Evolutionary conservation across 345 rosid species (phyloP).

Genomic region (Crucihimalaya himalaica): DNA sequence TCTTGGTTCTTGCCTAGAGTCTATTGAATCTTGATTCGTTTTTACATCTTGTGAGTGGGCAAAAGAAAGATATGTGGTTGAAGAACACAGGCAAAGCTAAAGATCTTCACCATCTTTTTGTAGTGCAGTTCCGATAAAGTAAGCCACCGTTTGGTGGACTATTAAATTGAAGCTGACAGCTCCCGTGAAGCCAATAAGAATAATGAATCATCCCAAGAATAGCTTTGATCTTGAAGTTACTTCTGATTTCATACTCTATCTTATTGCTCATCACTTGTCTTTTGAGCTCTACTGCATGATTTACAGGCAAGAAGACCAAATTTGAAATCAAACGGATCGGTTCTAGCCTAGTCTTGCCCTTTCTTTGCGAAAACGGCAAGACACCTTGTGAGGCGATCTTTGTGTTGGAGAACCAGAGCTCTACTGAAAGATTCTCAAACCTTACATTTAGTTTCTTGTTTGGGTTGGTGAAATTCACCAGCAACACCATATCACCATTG

Average conservation of each 20-base stretch:
- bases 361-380: slow-evolving; percentile 67
- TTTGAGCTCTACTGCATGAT: slow-evolving; percentile 57
- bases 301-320: slow-evolving; percentile 73
- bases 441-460: slow-evolving; percentile 64
- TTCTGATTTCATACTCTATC: slow-evolving; percentile 62
- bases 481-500: slow-evolving; percentile 71
- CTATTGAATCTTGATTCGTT: slow-evolving; percentile 25
- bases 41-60: slow-evolving; percentile 17
- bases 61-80: slow-evolving; percentile 6
- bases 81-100: neutral
- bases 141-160: slow-evolving; percentile 81
- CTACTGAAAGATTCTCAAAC: slow-evolving; percentile 57
- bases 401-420: slow-evolving; percentile 69
- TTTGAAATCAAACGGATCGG: slow-evolving; percentile 70
- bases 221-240: slow-evolving; percentile 68
- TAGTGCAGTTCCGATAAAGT: slow-evolving; percentile 59
- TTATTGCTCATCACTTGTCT: slow-evolving; percentile 68
- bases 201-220: slow-evolving; percentile 65
- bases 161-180: slow-evolving; percentile 65
- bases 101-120: slow-evolving; percentile 53
- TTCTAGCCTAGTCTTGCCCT: slow-evolving; percentile 53
- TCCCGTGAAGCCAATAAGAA: slow-evolving; percentile 75
- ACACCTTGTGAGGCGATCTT: slow-evolving; percentile 57
- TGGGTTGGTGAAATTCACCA: slow-evolving; percentile 77
- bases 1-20: slow-evolving; percentile 23